phyloP scores from a whole-genome alignment of 495 filamentous ascomycete species.

The Friedmanniomyces simplex region DNA sequence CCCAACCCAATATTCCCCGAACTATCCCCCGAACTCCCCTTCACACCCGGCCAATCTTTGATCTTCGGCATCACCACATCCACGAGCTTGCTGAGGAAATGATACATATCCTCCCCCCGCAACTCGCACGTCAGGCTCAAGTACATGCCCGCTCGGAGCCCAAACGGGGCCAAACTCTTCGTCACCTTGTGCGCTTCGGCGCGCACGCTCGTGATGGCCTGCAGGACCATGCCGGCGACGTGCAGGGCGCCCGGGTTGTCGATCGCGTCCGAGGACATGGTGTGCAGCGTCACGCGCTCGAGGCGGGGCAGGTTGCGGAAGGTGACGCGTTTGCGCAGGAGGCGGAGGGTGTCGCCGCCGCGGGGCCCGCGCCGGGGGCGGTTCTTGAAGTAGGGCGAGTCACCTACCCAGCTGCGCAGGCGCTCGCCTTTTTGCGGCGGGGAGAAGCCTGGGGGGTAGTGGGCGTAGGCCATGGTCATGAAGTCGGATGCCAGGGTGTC shows the following conservation, averaged over 20 bases:
- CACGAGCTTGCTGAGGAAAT: conserved; percentile 76
- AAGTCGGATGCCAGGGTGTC: conserved; percentile 81
- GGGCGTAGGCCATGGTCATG: conserved; percentile 76
- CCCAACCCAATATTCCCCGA: conserved; percentile 82
- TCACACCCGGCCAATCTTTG: conserved; percentile 84
- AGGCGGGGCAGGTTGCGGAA: conserved; percentile 81
- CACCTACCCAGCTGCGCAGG: conserved; percentile 77
- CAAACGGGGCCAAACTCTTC: conserved; percentile 55
- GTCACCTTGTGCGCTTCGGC: conserved; percentile 58
- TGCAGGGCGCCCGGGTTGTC: conserved; percentile 59
- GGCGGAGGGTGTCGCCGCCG: conserved; percentile 55
- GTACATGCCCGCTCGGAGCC: conserved; percentile 43
- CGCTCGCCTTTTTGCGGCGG: conserved; percentile 53
- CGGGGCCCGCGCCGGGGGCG: conserved; percentile 72
- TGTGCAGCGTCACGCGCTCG: conserved; percentile 68
- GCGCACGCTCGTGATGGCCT: conserved; percentile 74
- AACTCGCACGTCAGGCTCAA: conserved; percentile 60
- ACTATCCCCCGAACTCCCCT: conserved; percentile 67
- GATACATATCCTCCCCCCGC: conserved; percentile 66
- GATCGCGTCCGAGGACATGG: conserved; percentile 51
- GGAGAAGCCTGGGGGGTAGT: conserved; percentile 63
- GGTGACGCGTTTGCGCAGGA: conserved; percentile 64
- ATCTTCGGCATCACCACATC: conserved; percentile 86
- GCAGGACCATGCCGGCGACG: conserved; percentile 70
- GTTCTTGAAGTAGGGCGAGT: conserved; percentile 88